Conservation (phyloP, 2,329 filamentous ascomycete species). For the Didymellaceae sp. region DNA sequence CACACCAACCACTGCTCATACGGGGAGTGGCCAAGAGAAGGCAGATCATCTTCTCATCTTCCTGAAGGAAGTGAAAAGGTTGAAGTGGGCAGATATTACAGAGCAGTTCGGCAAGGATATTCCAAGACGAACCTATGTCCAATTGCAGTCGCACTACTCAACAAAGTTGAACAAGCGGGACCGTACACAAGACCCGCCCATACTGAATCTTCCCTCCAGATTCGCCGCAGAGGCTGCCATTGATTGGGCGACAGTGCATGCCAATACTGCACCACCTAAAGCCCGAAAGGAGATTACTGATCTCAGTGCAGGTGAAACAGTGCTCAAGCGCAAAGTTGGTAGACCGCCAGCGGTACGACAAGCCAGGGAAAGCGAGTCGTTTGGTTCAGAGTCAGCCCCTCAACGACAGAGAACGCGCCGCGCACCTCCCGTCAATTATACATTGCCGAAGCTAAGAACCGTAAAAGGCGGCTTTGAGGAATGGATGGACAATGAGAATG, state of each 20-base stretch:
- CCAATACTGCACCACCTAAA: neutral
- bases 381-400: slow-evolving; percentile 24
- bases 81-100: slow-evolving; percentile 47
- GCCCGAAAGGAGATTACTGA: neutral
- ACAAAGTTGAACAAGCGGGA: slow-evolving; percentile 35
- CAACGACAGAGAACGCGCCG: slow-evolving; percentile 29
- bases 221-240: slow-evolving; percentile 35
- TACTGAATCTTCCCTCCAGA: slow-evolving; percentile 29
- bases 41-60: slow-evolving; percentile 47
- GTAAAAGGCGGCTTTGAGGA: slow-evolving; percentile 11
- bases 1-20: neutral
- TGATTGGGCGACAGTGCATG: slow-evolving; percentile 31
- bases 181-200: slow-evolving; percentile 30
- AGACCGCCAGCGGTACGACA: neutral
- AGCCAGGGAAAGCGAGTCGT: slow-evolving; percentile 23
- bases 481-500: slow-evolving; percentile 1
- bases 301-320: neutral
- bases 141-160: slow-evolving; percentile 40
- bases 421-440: slow-evolving; percentile 37
- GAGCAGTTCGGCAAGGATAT: slow-evolving; percentile 37
- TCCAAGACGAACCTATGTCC: slow-evolving; percentile 33
- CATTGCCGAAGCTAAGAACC: slow-evolving; percentile 28
- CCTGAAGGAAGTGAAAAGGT: slow-evolving; percentile 50
- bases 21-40: slow-evolving; percentile 7
- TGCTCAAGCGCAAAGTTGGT: neutral